phyloP scores from a whole-genome alignment of 148 eudicot species.

The Rhododendron mucronatum region DNA sequence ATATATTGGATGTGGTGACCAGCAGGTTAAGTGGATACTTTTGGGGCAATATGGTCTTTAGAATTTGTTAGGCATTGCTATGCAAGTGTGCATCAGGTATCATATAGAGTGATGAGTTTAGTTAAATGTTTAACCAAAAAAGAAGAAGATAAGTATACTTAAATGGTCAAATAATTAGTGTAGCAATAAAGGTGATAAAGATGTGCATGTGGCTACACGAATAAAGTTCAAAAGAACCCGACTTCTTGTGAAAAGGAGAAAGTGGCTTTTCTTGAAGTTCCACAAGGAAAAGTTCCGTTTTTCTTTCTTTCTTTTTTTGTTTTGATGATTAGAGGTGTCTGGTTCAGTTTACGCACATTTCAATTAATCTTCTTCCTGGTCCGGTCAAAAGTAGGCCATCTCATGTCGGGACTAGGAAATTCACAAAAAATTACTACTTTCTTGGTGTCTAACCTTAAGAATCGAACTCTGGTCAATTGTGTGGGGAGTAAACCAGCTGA shows the following conservation, averaged over 20 bases:
- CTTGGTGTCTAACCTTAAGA: too few species aligned
- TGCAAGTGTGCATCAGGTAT: background rate
- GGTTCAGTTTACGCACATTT: too few species aligned
- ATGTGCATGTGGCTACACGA: background rate
- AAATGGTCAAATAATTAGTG: background rate
- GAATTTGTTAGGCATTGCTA: background rate
- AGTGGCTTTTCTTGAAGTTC: background rate
- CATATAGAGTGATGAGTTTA: background rate
- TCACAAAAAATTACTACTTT: too few species aligned
- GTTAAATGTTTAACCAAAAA: background rate
- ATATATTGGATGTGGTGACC: too few species aligned
- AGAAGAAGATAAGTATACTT: background rate
- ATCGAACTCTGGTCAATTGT: too few species aligned
- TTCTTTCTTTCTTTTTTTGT: too few species aligned
- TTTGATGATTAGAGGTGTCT: too few species aligned
- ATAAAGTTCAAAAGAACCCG: background rate
- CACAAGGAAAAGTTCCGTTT: background rate
- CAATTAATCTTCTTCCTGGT: too few species aligned
- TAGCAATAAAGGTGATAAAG: background rate
- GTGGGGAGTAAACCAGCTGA: too few species aligned
- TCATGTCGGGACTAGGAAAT: fast-evolving
- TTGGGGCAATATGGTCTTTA: background rate
- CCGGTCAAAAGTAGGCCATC: too few species aligned
- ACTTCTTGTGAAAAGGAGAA: background rate
- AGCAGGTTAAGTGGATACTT: background rate